Evolutionary conservation across 306 rosid species (phyloP).

Genomic region (Castanea crenata): DNA sequence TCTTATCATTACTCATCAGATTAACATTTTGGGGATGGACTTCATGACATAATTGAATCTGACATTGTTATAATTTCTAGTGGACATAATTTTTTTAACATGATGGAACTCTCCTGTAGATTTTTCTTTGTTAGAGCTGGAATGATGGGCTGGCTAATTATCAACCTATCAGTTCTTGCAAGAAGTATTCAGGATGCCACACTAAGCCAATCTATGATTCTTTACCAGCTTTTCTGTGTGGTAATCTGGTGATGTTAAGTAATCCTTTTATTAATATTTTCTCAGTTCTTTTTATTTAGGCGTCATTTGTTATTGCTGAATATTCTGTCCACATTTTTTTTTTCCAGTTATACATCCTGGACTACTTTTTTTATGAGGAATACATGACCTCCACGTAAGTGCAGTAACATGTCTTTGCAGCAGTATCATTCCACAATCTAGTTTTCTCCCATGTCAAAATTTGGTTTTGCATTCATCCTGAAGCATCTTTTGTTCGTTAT

Average conservation of each 20-base stretch:
- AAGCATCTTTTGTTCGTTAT: background rate
- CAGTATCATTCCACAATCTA: background rate
- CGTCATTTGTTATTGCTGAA: slow-evolving; percentile 6
- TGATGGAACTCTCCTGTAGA: slow-evolving; percentile 40
- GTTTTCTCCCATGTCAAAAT: background rate
- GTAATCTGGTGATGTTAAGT: slow-evolving; percentile 50
- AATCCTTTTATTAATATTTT: slow-evolving; percentile 4
- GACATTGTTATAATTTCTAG: slow-evolving; percentile 5
- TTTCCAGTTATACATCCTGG: slow-evolving; percentile 76
- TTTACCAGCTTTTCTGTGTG: slow-evolving; percentile 75
- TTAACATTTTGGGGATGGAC: background rate
- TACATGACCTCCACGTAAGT: slow-evolving; percentile 99
- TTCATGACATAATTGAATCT: slow-evolving; percentile 20
- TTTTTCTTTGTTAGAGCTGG: slow-evolving; percentile 99
- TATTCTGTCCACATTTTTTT: slow-evolving; percentile 19
- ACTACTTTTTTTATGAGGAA: slow-evolving; percentile 90
- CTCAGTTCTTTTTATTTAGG: background rate
- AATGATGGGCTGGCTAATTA: slow-evolving; percentile 95
- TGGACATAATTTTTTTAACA: background rate
- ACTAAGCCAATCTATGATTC: slow-evolving; percentile 71
- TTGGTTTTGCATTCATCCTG: background rate
- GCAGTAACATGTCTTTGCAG: slow-evolving; percentile 8
- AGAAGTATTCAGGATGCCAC: slow-evolving; percentile 61
- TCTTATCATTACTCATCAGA: background rate
- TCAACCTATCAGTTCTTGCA: slow-evolving; percentile 77